Conservation (phyloP, 345 rosid genomes). For the sweet orange (Citrus sinensis) region DNA sequence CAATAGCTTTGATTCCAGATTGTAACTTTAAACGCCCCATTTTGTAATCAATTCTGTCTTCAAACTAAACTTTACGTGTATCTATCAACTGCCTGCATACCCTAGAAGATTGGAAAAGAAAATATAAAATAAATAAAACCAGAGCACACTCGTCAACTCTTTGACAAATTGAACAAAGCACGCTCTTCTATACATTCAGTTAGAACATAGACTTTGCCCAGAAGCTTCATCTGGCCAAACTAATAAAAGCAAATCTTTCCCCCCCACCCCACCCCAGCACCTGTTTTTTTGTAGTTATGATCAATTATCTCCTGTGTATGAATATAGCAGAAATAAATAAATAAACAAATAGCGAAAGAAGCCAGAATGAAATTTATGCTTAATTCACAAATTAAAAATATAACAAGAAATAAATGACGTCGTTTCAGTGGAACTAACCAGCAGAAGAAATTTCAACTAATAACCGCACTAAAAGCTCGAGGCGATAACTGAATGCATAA, state of each 20-base stretch:
- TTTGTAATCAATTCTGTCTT: slow-evolving; percentile 18
- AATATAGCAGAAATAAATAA: not conserved
- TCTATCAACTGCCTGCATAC: slow-evolving; percentile 26
- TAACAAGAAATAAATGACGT: not conserved
- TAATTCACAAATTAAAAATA: not conserved
- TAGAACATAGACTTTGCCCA: not conserved
- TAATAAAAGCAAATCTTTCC: not conserved
- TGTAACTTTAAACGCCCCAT: slow-evolving; percentile 96
- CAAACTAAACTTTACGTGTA: slow-evolving; percentile 27
- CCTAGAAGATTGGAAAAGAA: slow-evolving; percentile 25
- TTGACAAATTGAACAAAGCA: not conserved
- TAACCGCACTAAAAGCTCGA: not conserved
- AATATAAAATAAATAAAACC: not conserved
- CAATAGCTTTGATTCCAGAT: slow-evolving; percentile 82
- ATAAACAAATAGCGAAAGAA: not conserved
- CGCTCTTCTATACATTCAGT: not conserved
- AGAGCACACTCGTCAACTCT: not conserved
- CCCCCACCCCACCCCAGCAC: not conserved
- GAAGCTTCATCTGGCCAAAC: not conserved
- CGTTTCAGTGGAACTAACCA: not conserved
- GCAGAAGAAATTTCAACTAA: not conserved
- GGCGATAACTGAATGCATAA: not conserved
- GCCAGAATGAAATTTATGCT: not conserved
- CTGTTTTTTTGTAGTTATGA: not conserved
- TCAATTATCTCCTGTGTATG: not conserved